A percentile compares a stretch with the other conserved stretches of the same genome.
These are phyloP conservation scores for Penicillium daleae DNA, from an alignment of 495 filamentous ascomycete genomes.

Conservation along the genomic window DNA sequence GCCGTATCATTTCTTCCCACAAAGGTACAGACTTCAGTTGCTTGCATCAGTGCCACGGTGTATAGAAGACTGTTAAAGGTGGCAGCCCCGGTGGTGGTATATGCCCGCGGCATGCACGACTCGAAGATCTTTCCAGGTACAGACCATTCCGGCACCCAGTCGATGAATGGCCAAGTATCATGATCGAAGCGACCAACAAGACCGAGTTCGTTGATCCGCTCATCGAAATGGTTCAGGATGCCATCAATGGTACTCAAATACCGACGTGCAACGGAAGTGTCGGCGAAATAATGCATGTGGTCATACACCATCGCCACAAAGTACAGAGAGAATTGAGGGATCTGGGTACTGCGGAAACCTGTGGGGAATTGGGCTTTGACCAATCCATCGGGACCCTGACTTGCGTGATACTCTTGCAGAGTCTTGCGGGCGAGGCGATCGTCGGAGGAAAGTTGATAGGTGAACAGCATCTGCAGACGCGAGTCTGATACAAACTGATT, in stretches of 20 bases:
- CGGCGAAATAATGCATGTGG: constrained; percentile 28
- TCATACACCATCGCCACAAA: constrained; percentile 33
- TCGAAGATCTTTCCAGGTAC: constrained; percentile 24
- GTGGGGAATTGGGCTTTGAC: constrained; percentile 32
- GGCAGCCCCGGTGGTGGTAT: constrained; percentile 15
- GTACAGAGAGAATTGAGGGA: constrained; percentile 34
- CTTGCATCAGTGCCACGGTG: constrained; percentile 21
- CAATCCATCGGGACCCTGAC: constrained; percentile 26
- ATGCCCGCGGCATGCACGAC: constrained; percentile 28
- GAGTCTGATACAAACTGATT: constrained; percentile 34
- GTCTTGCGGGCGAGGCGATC: constrained; percentile 33
- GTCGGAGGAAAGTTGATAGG: constrained; percentile 31
- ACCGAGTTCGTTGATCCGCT: constrained; percentile 19
- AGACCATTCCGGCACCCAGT: constrained; percentile 32
- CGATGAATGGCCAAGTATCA: constrained; percentile 34
- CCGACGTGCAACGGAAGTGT: constrained; percentile 15
- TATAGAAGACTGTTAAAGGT: constrained; percentile 28
- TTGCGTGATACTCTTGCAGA: constrained; percentile 32
- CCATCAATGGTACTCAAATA: constrained; percentile 29
- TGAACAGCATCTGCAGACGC: constrained; percentile 32
- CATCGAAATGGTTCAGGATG: constrained; percentile 30
- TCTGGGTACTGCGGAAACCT: constrained; percentile 25
- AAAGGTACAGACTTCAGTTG: constrained; percentile 26
- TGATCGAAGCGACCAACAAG: constrained; percentile 30
- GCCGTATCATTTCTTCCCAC: constrained; percentile 19